Conservation (phyloP, 2,329 filamentous ascomycete species). For the Colletotrichum truncatum region DNA sequence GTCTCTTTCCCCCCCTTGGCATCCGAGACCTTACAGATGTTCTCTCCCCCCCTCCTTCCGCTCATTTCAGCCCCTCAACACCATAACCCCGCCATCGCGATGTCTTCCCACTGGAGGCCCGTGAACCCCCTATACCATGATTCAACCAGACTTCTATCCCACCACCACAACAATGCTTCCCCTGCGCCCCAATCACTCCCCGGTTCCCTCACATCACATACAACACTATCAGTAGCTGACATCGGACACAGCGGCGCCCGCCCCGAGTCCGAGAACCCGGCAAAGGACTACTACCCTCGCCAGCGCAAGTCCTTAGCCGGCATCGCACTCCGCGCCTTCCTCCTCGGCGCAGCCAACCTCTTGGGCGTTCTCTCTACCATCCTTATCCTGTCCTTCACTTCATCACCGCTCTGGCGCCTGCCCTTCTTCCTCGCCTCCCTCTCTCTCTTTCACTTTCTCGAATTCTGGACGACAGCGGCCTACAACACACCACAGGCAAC, state of each 20-base stretch:
- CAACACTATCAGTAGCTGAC: constrained; percentile 31
- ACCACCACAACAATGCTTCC: not conserved
- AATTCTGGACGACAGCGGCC: constrained; percentile 89
- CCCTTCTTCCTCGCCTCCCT: constrained; percentile 76
- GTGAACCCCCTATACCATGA: constrained; percentile 10
- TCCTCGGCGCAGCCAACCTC: constrained; percentile 57
- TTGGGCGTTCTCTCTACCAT: constrained; percentile 43
- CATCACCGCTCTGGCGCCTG: constrained; percentile 66
- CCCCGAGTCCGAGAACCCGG: constrained; percentile 33
- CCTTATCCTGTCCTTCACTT: constrained; percentile 44
- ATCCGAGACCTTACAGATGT: no score
- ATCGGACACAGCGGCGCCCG: constrained; percentile 11
- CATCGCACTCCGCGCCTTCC: constrained; percentile 67
- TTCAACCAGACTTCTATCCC: not conserved
- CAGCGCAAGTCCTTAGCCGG: constrained; percentile 66
- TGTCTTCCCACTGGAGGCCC: constrained; percentile 6
- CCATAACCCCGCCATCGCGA: constrained; percentile 16
- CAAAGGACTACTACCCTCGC: constrained; percentile 50
- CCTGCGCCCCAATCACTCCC: no score
- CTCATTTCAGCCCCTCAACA: constrained; percentile 24
- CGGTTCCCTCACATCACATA: no score
- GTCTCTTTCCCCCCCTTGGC: not conserved
- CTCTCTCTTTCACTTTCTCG: constrained; percentile 90
- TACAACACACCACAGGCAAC: constrained; percentile 82
- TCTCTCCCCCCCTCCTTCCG: not conserved